Conservation (phyloP, 768 basidiomycete genomes). For the Rhodotorula diobovata region DNA sequence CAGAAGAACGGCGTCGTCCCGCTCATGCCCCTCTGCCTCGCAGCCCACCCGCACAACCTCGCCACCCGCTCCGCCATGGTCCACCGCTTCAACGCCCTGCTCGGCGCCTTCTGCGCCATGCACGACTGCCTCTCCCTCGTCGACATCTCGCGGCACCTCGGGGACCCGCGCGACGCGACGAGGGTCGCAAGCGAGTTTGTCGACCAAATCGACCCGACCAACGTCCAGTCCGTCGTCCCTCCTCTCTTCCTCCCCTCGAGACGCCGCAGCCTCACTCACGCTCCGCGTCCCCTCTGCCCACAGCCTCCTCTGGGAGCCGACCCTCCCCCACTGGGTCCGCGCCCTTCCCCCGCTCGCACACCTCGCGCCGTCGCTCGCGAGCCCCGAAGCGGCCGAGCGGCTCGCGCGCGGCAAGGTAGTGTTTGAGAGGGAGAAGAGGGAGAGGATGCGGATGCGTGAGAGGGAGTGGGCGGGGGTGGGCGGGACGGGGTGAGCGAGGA, state of each 20-base stretch:
- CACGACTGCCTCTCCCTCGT: slow-evolving; percentile 19
- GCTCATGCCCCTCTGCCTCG: not conserved
- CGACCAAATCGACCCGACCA: slow-evolving; percentile 11
- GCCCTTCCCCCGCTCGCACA: slow-evolving; percentile 5
- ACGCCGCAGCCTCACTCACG: too few species aligned
- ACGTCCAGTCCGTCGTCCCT: slow-evolving; percentile 14
- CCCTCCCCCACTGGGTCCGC: slow-evolving; percentile 15
- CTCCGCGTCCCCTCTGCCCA: not conserved
- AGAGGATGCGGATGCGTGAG: not conserved
- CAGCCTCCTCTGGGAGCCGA: slow-evolving; percentile 25
- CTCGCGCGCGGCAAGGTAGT: not conserved
- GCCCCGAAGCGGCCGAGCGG: not conserved
- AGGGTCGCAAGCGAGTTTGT: not conserved
- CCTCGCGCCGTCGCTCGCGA: not conserved
- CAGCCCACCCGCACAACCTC: slow-evolving; percentile 15
- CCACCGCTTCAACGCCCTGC: slow-evolving; percentile 16
- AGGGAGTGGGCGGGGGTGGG: too few species aligned
- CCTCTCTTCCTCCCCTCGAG: not conserved
- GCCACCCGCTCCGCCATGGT: slow-evolving; percentile 10
- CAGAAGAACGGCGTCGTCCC: too few species aligned
- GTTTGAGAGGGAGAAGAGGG: slow-evolving; percentile 1
- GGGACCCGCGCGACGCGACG: not conserved
- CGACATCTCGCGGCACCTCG: slow-evolving; percentile 19
- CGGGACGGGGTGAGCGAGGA: too few species aligned
- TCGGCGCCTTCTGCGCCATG: slow-evolving; percentile 19